phyloP scores from a whole-genome alignment of 2,329 filamentous ascomycete species.

The Aspergillus transmontanensis region DNA sequence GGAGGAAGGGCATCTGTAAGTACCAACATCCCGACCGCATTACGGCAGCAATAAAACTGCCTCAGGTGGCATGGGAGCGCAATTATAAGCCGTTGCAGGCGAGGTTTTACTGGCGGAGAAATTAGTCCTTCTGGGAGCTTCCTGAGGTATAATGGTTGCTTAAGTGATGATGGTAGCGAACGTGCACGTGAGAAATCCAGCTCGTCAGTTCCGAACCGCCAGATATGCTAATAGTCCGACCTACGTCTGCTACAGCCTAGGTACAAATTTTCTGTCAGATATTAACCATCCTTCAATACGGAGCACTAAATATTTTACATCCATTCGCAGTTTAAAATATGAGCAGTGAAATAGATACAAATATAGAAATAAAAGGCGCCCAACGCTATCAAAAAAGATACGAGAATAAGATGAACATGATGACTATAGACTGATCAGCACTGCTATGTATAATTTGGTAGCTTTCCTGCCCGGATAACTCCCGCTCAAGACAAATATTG shows the following conservation, averaged over 20 bases:
- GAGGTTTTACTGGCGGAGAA: constrained; percentile 32
- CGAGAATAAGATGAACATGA: neutral
- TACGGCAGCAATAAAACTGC: constrained; percentile 32
- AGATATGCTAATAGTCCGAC: constrained; percentile 30
- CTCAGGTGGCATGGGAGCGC: constrained; percentile 28
- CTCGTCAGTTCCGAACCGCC: constrained; percentile 22
- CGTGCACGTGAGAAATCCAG: constrained; percentile 20
- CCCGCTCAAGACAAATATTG: constrained; percentile 7
- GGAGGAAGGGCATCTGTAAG: constrained; percentile 38
- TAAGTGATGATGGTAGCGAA: constrained; percentile 8
- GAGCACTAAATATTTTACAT: neutral
- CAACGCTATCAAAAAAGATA: neutral
- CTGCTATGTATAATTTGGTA: constrained; percentile 4
- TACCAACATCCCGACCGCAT: constrained; percentile 47
- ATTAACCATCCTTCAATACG: neutral
- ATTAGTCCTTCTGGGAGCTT: constrained; percentile 9
- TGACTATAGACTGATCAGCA: neutral
- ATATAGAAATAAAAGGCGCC: neutral
- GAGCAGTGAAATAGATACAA: neutral
- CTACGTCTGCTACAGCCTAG: neutral
- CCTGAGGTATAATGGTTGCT: constrained; percentile 8
- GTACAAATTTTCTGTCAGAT: neutral
- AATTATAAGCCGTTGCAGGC: constrained; percentile 23
- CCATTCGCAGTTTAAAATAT: neutral
- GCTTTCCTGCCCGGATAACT: constrained; percentile 9